Conservation (phyloP, 352 stramenopile species). For the Pythium utonaiense region DNA sequence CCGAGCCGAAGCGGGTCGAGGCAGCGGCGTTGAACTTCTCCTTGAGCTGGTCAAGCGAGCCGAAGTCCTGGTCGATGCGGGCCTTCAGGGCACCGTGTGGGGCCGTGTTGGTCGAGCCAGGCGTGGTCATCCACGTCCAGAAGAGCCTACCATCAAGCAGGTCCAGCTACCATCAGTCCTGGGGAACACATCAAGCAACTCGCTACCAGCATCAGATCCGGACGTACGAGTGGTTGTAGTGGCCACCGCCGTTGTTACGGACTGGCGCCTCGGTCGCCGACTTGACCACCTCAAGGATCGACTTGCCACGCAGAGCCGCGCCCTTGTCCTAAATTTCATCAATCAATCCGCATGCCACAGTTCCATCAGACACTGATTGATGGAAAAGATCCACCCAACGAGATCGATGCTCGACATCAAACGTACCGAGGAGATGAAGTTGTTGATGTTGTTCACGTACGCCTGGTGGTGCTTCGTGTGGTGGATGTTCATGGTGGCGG, state of each 20-base stretch:
- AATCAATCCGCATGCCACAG: background rate
- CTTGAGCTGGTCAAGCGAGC: conserved; percentile 88
- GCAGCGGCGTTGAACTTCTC: conserved; percentile 87
- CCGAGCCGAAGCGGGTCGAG: conserved; percentile 85
- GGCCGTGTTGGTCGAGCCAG: conserved; percentile 72
- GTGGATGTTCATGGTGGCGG: conserved; percentile 89
- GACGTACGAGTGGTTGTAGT: conserved; percentile 79
- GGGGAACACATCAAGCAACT: background rate
- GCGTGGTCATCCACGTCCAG: conserved; percentile 90
- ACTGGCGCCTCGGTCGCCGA: conserved; percentile 65
- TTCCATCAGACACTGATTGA: background rate
- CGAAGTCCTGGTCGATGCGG: conserved; percentile 89
- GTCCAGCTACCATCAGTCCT: background rate
- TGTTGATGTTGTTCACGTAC: conserved; percentile 91
- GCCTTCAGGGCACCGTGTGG: conserved; percentile 77
- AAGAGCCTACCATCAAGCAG: conserved; percentile 56
- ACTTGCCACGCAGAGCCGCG: conserved; percentile 66
- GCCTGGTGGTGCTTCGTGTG: conserved; percentile 91
- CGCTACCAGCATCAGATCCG: no score
- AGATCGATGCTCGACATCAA: background rate
- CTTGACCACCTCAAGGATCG: conserved; percentile 77
- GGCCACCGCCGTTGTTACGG: conserved; percentile 82
- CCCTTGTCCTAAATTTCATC: conserved; percentile 53
- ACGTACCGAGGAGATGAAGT: conserved; percentile 66
- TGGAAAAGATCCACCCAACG: background rate